Evolutionary conservation across 106 monocot species (phyloP).

Genomic region (Allium sativum): DNA sequence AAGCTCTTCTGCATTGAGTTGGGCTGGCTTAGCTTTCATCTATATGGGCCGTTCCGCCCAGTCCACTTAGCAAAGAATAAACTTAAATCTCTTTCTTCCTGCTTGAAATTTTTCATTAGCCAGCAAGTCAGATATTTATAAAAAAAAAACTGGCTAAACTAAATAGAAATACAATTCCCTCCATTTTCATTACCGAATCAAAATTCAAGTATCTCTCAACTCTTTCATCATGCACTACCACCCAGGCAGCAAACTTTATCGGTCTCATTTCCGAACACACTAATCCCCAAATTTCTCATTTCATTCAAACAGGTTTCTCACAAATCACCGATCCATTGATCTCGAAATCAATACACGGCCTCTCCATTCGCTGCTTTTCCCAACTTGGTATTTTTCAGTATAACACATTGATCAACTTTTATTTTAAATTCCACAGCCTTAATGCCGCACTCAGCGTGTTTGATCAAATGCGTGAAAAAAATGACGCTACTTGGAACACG

Average conservation of each 20-base stretch:
- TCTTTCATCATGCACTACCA: background rate
- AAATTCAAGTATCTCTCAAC: background rate
- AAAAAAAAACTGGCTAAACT: too few species aligned
- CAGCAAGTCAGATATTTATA: too few species aligned
- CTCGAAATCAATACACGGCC: conserved; percentile 36
- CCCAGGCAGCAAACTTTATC: conserved; percentile 10
- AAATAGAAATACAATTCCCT: too few species aligned
- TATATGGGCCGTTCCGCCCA: too few species aligned
- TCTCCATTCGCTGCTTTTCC: conserved; percentile 28
- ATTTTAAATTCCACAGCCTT: conserved; percentile 27
- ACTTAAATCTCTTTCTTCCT: too few species aligned
- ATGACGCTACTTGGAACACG: conserved; percentile 63
- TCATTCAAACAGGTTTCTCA: conserved; percentile 51
- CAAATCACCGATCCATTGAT: conserved; percentile 20
- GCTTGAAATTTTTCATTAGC: too few species aligned
- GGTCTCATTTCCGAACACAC: conserved; percentile 26
- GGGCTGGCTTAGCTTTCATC: too few species aligned
- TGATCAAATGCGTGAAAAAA: conserved; percentile 54
- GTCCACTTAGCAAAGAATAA: too few species aligned
- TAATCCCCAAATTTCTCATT: conserved; percentile 29
- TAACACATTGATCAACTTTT: conserved; percentile 68
- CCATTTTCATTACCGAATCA: too few species aligned
- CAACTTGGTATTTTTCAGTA: conserved; percentile 38
- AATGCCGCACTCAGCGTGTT: conserved; percentile 44
- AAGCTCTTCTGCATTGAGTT: too few species aligned